Percentiles rank a stretch among this genome's conserved stretches.
These are phyloP conservation scores for Eugenia klotzschiana DNA, from an alignment of 441 rosid species.

Conservation along the genomic window DNA sequence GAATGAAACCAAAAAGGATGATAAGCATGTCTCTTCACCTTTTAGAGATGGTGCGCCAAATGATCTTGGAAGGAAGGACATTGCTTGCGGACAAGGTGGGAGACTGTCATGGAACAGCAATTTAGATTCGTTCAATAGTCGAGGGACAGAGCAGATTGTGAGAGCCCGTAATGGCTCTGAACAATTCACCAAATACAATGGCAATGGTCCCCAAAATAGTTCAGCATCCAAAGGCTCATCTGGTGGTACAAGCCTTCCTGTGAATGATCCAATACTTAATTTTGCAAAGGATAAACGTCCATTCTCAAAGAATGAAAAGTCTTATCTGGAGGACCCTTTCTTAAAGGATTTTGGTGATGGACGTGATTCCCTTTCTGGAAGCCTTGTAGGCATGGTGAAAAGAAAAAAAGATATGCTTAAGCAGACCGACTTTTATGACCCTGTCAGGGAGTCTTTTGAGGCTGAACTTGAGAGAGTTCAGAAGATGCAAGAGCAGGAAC, in stretches of 20 bases:
- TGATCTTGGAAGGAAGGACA: constrained; percentile 46
- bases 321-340: constrained; percentile 54
- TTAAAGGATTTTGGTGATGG: constrained; percentile 64
- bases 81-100: constrained; percentile 40
- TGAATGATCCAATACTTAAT: constrained; percentile 34
- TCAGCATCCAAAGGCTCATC: constrained; percentile 27
- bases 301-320: constrained; percentile 47
- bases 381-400: constrained; percentile 57
- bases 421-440: constrained; percentile 77
- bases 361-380: constrained; percentile 52
- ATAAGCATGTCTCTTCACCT: constrained; percentile 26
- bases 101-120: constrained; percentile 48
- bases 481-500: constrained; percentile 87
- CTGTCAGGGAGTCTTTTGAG: constrained; percentile 92
- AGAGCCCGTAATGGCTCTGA: constrained; percentile 36
- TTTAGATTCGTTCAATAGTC: constrained; percentile 26
- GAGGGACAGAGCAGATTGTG: constrained; percentile 25
- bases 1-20: constrained; percentile 39
- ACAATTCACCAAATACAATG: constrained; percentile 32
- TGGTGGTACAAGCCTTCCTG: constrained; percentile 28
- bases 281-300: constrained; percentile 51
- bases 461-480: constrained; percentile 98
- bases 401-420: constrained; percentile 66
- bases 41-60: constrained; percentile 30
- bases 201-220: constrained; percentile 20